Evolutionary conservation across 2,329 filamentous ascomycete species (phyloP), one percentile per base, ranked within the genome.

Genomic region (Rhynchosporium secalis): DNA sequence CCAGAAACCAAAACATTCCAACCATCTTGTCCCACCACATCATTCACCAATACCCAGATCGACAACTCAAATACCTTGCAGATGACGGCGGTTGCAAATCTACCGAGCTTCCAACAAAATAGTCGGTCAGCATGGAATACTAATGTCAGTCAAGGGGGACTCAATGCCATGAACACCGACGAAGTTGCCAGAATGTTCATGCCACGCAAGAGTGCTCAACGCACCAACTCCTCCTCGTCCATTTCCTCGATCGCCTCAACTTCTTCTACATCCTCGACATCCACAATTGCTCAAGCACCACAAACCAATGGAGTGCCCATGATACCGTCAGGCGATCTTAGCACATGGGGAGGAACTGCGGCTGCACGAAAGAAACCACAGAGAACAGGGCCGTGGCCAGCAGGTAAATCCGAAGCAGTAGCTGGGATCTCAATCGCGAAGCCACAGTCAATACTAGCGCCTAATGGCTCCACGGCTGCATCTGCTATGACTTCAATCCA

Each of bases 201-300:
- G 83, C 90, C 91, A 73, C 91, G 92, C 71, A 97, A 96, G 79
- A 87, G 84, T 74, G 83, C 92, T 65, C 91, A 94, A 76, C 87
- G 94, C 75, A 89, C 89, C 73, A 96, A 92, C 80, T 98, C 94
- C 41, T 95, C 92, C 62, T 96, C 92, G 3, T 96, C 93, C 51
- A 82, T 96, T 67, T 90, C 91, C 13, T 86, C 86, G 56, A 84
- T 80, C 46, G 78, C 81, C 0, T 87, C 86, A 38, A 78, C 77
- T 62, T 83, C 84, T 15, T 87, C 85, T 5, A 80, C 78, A 10
- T 54, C 51, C 20, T 54, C 57, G 13, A 59, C 57, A 20, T 86
- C 88, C 2, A 90, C 88, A 60, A 79, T 90, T 66, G 83, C 85
- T 45, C 83, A 85, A 62, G 80, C 84, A 72, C 80, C 83, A 31